Evolutionary conservation across 225 moss, liverwort and hornwort genomes (phyloP), one percentile per base, ranked within the genome.

Genomic region (Thuidium tamariscinum): DNA sequence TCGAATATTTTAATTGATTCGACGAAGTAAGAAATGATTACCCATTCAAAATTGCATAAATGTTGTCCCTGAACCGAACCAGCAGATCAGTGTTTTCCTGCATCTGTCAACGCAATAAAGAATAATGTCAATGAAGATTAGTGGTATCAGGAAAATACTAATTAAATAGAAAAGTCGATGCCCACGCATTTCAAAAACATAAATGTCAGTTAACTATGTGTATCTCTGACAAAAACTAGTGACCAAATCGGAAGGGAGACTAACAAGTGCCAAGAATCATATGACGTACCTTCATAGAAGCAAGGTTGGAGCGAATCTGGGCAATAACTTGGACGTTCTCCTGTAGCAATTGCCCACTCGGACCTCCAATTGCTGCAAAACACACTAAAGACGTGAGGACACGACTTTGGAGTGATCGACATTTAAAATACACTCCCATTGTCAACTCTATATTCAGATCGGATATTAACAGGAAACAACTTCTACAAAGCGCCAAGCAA

Each of bases 21-120:
- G 29, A 54, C 18, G 30, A 48, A 64, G 74, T 46, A 64, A 42
- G 80, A 86, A n/a, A 39, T 37, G 7, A 86, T 36, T 87, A 96
- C 95, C 96, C 96, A 59, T 96, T 94, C 75, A 96, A 91, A 82
- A 96, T 96, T 85, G 95, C 93, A 88, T 95, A 95, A 83, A 96
- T 94, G 75, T 96, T 94, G 75, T 96, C 94, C 86, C 95, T 94
- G 85, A 94, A 95, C 86, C 91, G 93, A 77, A 94, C 91, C 59
- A 96, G 90, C 80, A 94, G 91, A 78, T 96, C 95, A 23, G 95
- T 94, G 83, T 96, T 96, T 88, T 96, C 96, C 82, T 92, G 92
- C 87, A 96, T 82, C 96, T 96, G 96, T 82, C 88, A 79, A 79
- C 73, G 44, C 88, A 54, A 42, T n/a, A 27, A 73, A 41, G 52